phyloP scores from a whole-genome alignment of 1,284 basidiomycete species.

The Ceratobasidium sp. region DNA sequence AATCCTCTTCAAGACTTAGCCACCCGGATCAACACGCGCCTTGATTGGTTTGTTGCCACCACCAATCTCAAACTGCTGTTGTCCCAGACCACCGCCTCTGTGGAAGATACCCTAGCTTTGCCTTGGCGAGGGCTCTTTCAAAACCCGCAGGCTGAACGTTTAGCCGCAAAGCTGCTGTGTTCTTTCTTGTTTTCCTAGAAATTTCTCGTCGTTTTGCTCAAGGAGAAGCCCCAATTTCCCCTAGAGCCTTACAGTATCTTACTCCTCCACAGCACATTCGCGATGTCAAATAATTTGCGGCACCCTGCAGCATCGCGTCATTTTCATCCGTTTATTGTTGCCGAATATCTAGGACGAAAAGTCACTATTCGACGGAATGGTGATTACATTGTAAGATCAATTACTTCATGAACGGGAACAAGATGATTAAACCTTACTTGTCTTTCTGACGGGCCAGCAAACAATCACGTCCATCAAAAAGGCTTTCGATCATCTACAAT shows the following conservation, averaged over 20 bases:
- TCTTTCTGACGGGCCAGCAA: neutral
- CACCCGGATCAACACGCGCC: no score
- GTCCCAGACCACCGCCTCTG: no score
- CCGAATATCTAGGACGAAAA: conserved; percentile 2
- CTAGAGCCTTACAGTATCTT: neutral
- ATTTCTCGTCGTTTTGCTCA: no score
- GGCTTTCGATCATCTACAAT: neutral
- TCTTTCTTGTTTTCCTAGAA: no score
- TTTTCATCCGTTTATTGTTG: neutral
- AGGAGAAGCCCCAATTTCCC: no score
- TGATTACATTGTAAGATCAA: neutral
- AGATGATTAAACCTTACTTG: neutral
- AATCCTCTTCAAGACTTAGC: no score
- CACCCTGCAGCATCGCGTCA: neutral
- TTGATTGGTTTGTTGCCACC: no score
- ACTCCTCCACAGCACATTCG: neutral
- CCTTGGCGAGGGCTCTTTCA: no score
- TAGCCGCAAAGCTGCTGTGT: no score
- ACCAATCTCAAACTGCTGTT: no score
- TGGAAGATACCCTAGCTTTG: no score
- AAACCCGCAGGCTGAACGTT: no score
- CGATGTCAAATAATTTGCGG: neutral
- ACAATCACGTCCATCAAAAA: conserved; percentile 2
- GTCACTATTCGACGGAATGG: conserved; percentile 11
- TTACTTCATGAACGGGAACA: neutral